A percentile compares a stretch with the other conserved stretches of the same genome.
Conservation (phyloP, 2,329 filamentous ascomycete species). For the Colletotrichum sp. region DNA sequence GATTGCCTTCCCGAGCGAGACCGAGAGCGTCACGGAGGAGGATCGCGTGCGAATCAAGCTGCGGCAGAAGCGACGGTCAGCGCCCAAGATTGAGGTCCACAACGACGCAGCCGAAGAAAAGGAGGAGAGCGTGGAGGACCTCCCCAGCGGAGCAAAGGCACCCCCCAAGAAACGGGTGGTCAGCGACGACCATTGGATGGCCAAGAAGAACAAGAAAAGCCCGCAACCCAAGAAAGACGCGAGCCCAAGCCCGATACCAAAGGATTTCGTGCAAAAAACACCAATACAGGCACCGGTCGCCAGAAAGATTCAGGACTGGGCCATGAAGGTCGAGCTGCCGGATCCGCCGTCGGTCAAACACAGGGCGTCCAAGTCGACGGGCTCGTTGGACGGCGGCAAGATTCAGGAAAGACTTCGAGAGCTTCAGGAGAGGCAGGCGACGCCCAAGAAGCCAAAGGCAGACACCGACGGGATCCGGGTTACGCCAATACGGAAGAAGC, state of each 20-base stretch:
- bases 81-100: conserved; percentile 32
- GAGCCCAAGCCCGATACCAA: conserved; percentile 53
- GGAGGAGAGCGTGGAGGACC: conserved; percentile 24
- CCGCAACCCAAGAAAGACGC: conserved; percentile 36
- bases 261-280: conserved; percentile 60
- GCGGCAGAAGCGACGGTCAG: conserved; percentile 47
- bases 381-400: conserved; percentile 30
- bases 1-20: conserved; percentile 63
- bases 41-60: conserved; percentile 63
- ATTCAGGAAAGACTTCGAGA: conserved; percentile 25
- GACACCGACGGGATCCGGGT: conserved; percentile 50
- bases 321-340: conserved; percentile 56
- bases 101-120: conserved; percentile 32
- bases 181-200: conserved; percentile 90
- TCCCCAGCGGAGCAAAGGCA: conserved; percentile 44
- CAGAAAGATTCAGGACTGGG: conserved; percentile 68
- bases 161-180: conserved; percentile 91
- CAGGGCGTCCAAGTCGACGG: conserved; percentile 39
- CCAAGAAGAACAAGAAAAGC: conserved; percentile 58
- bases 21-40: conserved; percentile 65
- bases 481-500: conserved; percentile 38
- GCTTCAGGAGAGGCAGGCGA: conserved; percentile 10
- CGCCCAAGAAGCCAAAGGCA: conserved; percentile 22
- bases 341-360: conserved; percentile 42
- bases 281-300: conserved; percentile 60